Conservation (phyloP, 2,329 filamentous ascomycete species). For the Claviceps sp. region DNA sequence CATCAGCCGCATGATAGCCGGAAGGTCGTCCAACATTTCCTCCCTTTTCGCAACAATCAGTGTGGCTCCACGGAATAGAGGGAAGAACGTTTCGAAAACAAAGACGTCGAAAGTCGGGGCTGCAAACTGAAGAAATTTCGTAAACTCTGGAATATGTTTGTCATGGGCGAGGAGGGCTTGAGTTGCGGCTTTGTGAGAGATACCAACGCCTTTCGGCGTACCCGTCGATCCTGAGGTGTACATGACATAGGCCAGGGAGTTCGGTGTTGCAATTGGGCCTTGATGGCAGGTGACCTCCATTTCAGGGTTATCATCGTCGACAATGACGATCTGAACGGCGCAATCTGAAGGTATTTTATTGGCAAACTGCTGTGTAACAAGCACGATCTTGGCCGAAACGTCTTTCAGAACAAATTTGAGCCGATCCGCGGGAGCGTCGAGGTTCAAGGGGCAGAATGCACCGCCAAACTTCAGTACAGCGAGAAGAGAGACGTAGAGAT, state of each 20-base stretch:
- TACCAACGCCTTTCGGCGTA: slow-evolving; percentile 71
- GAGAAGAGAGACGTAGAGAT: slow-evolving; percentile 65
- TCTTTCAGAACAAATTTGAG: slow-evolving; percentile 72
- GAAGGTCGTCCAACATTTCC: slow-evolving; percentile 62
- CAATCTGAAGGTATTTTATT: slow-evolving; percentile 23
- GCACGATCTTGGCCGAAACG: slow-evolving; percentile 52
- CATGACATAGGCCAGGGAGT: slow-evolving; percentile 69
- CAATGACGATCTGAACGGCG: slow-evolving; percentile 21
- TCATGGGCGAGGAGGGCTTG: slow-evolving; percentile 77
- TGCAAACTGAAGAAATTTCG: slow-evolving; percentile 79
- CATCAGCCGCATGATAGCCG: slow-evolving; percentile 48
- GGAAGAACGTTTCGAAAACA: slow-evolving; percentile 90
- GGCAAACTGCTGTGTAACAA: slow-evolving; percentile 43
- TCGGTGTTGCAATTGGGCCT: slow-evolving; percentile 12
- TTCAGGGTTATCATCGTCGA: slow-evolving; percentile 11
- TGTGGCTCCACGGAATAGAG: slow-evolving; percentile 59
- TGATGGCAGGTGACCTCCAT: not conserved
- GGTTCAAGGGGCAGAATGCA: slow-evolving; percentile 73
- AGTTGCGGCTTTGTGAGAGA: slow-evolving; percentile 68
- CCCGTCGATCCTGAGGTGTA: slow-evolving; percentile 90
- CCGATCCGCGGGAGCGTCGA: slow-evolving; percentile 64
- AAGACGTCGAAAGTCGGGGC: slow-evolving; percentile 90
- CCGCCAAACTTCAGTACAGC: slow-evolving; percentile 70
- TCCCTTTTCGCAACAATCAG: slow-evolving; percentile 57
- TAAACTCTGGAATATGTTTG: slow-evolving; percentile 59